A percentile compares a stretch with the other conserved stretches of the same genome.
These are phyloP conservation scores for Thraustotheca clavata DNA, from an alignment of 352 stramenopile genomes.

Conservation along the genomic window DNA sequence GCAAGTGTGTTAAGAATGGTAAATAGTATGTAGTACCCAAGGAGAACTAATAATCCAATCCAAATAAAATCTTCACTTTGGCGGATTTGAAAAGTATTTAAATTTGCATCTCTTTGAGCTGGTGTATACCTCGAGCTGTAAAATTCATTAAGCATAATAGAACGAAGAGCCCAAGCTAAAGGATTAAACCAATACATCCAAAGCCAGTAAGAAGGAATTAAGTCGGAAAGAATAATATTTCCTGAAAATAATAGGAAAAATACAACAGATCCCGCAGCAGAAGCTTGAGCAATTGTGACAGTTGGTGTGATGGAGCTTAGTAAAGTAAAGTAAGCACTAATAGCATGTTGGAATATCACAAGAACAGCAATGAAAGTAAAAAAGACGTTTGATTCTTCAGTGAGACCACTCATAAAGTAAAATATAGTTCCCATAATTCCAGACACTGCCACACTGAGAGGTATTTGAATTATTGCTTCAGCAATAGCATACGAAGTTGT, in stretches of 20 bases:
- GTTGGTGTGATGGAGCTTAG: slow-evolving; percentile 42
- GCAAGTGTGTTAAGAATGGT: slow-evolving; percentile 35
- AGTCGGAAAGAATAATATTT: slow-evolving; percentile 55
- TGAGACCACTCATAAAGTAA: slow-evolving; percentile 87
- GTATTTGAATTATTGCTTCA: slow-evolving; percentile 41
- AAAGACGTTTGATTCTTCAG: slow-evolving; percentile 45
- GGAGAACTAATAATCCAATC: slow-evolving; percentile 33
- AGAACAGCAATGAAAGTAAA: slow-evolving; percentile 72
- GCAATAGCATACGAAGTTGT: slow-evolving; percentile 74
- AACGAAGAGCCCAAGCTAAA: slow-evolving; percentile 44
- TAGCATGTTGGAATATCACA: slow-evolving; percentile 64
- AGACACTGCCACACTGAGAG: slow-evolving; percentile 50
- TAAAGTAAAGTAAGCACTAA: slow-evolving; percentile 55
- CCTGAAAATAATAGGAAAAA: slow-evolving; percentile 66
- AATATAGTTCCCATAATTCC: slow-evolving; percentile 65
- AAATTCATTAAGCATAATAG: slow-evolving; percentile 56
- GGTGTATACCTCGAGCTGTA: slow-evolving; percentile 32
- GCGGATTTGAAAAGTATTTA: slow-evolving; percentile 40
- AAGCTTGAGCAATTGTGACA: slow-evolving; percentile 41
- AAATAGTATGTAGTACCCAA: slow-evolving; percentile 39
- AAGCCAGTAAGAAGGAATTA: slow-evolving; percentile 64
- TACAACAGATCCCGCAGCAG: slow-evolving; percentile 40
- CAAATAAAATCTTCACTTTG: slow-evolving; percentile 36
- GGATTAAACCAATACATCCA: slow-evolving; percentile 76
- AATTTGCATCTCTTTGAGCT: slow-evolving; percentile 12